A percentile compares a stretch with the other conserved stretches of the same genome.
Evolutionary conservation across 1,284 basidiomycete species (phyloP).

Genomic region (Inonotus obliquus): DNA sequence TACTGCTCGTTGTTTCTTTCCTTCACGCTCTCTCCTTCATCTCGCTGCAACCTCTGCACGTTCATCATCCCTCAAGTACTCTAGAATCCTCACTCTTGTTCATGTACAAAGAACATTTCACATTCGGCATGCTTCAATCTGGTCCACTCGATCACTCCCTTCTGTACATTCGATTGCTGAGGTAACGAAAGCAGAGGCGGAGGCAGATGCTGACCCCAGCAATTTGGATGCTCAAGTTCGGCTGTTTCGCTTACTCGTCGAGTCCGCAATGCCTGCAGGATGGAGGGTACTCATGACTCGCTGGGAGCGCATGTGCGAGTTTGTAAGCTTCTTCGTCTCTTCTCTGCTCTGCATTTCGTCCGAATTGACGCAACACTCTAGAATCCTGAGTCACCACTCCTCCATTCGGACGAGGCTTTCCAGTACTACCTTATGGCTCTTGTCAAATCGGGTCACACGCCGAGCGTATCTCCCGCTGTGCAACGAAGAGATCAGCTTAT

Average conservation of each 20-base stretch:
- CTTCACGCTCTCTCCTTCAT: conserved; percentile 12
- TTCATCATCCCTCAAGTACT: not conserved
- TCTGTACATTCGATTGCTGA: conserved; percentile 25
- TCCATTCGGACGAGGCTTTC: conserved; percentile 67
- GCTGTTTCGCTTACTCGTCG: conserved; percentile 61
- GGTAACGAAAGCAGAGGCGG: conserved; percentile 67
- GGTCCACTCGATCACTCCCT: not conserved
- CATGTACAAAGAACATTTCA: not conserved
- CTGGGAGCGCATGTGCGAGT: conserved; percentile 79
- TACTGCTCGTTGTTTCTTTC: not conserved
- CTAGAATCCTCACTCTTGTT: conserved; percentile 3
- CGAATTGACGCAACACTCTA: conserved; percentile 27
- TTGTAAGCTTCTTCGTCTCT: conserved; percentile 44
- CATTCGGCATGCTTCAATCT: conserved; percentile 8
- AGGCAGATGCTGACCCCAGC: conserved; percentile 65
- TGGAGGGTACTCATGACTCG: conserved; percentile 68
- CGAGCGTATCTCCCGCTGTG: conserved; percentile 59
- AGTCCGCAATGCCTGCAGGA: conserved; percentile 58
- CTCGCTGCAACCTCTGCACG: conserved; percentile 1
- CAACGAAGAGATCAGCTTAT: conserved; percentile 62
- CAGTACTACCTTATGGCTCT: conserved; percentile 65
- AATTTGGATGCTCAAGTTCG: conserved; percentile 64
- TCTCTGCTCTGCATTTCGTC: conserved; percentile 1
- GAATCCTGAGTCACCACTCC: conserved; percentile 61
- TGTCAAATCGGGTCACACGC: conserved; percentile 51